phyloP scores from a whole-genome alignment of 225 moss, liverwort and hornwort genomes.

The Antitrichia curtipendula region DNA sequence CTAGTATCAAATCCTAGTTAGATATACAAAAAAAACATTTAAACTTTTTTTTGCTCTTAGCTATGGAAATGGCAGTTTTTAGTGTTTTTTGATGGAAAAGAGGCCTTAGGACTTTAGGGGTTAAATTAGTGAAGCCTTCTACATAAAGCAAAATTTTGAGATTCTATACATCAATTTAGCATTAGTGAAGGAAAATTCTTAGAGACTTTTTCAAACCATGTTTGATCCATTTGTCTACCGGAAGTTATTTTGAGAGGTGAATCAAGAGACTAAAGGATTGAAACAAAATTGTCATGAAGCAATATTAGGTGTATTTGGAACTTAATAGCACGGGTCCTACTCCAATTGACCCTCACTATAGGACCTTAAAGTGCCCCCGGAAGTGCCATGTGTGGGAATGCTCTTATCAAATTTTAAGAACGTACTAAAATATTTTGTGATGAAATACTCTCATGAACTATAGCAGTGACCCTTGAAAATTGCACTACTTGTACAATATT shows the following conservation, averaged over 20 bases:
- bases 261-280: background rate
- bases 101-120: too few species aligned
- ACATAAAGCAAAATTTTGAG: too few species aligned
- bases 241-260: background rate
- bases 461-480: background rate
- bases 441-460: too few species aligned
- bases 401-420: background rate
- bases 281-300: background rate
- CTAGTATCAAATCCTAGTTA: too few species aligned
- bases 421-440: background rate
- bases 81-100: too few species aligned
- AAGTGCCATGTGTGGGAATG: accelerated
- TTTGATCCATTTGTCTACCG: background rate
- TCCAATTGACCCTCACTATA: background rate
- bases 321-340: too few species aligned
- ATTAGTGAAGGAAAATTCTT: background rate
- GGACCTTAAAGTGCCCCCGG: background rate
- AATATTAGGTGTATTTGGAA: background rate
- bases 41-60: too few species aligned
- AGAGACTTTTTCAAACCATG: background rate
- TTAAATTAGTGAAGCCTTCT: too few species aligned
- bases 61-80: too few species aligned
- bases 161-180: background rate
- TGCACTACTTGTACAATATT: too few species aligned
- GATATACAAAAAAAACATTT: too few species aligned